Percentiles rank a stretch among this genome's conserved stretches.
These are phyloP conservation scores for Daldinia loculata DNA, from an alignment of 495 filamentous ascomycete genomes.

Conservation along the genomic window DNA sequence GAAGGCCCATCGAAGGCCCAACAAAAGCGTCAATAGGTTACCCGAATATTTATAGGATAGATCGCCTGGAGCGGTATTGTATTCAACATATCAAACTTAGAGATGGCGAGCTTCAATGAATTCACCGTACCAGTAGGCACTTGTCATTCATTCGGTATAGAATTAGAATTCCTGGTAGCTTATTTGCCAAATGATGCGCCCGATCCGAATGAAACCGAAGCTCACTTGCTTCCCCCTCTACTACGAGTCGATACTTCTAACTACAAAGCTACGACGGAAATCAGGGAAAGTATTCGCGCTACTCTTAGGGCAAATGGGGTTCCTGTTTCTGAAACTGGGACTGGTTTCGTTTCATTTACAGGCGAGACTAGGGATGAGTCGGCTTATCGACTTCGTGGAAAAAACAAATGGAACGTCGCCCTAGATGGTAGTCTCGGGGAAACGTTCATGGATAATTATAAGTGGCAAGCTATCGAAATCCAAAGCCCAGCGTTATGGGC, in stretches of 20 bases:
- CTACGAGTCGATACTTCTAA: conserved; percentile 10
- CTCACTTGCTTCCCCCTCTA: conserved; percentile 31
- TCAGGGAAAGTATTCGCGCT: conserved; percentile 8
- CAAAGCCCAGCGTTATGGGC: conserved; percentile 38
- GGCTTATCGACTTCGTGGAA: conserved; percentile 4
- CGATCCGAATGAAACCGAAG: conserved; percentile 25
- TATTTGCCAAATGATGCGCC: conserved; percentile 11
- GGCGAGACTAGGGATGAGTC: background rate
- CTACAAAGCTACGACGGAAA: background rate
- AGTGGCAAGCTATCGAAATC: conserved; percentile 33
- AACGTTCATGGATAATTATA: conserved; percentile 7
- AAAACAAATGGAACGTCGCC: conserved; percentile 29
- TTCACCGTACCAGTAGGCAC: conserved; percentile 16
- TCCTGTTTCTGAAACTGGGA: background rate
- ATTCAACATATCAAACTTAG: background rate
- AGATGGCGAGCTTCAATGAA: conserved; percentile 24
- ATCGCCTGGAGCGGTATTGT: background rate
- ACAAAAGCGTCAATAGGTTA: background rate
- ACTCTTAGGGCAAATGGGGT: conserved; percentile 33
- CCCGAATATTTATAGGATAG: conserved; percentile 1
- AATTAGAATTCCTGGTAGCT: conserved; percentile 47
- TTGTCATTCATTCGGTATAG: conserved; percentile 42
- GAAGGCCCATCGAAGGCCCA: background rate
- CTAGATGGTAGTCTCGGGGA: conserved; percentile 8
- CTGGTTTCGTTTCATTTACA: too few relatives aligned